Conservation (phyloP, 2,329 filamentous ascomycete species). For the Phialemoniopsis sp. region DNA sequence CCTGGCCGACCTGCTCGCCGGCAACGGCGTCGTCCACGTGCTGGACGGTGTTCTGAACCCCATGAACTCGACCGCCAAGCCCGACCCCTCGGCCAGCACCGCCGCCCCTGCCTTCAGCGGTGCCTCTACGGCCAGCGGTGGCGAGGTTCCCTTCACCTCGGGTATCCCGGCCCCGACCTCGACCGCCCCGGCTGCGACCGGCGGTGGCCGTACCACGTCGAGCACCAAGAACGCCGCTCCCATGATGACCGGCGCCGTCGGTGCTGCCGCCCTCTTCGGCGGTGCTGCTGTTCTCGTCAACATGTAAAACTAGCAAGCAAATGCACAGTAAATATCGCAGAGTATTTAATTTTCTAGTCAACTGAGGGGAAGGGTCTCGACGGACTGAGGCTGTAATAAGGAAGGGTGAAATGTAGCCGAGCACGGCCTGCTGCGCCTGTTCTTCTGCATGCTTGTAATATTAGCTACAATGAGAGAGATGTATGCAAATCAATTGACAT, state of each 20-base stretch:
- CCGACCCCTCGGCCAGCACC: constrained; percentile 33
- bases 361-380: too few relatives aligned
- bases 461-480: too few relatives aligned
- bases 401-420: too few relatives aligned
- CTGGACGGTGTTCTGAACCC: constrained; percentile 59
- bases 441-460: too few relatives aligned
- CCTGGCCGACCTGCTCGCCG: constrained; percentile 41
- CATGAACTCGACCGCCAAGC: constrained; percentile 36
- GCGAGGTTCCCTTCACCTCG: constrained; percentile 49
- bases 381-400: too few relatives aligned
- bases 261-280: constrained; percentile 41
- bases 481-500: too few relatives aligned
- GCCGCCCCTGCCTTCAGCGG: constrained; percentile 49
- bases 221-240: constrained; percentile 26
- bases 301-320: constrained; percentile 3
- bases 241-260: constrained; percentile 30
- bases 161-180: constrained; percentile 41
- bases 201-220: constrained; percentile 21
- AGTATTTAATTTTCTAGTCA: too few relatives aligned
- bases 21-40: constrained; percentile 54
- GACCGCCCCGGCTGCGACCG: constrained; percentile 17
- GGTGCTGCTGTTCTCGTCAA: constrained; percentile 27
- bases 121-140: constrained; percentile 38
- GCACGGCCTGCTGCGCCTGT: too few relatives aligned
- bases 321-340: too few relatives aligned